Base-by-base conservation (phyloP, 73 alveolate species). In the Paramecium tetraurelia region DNA sequence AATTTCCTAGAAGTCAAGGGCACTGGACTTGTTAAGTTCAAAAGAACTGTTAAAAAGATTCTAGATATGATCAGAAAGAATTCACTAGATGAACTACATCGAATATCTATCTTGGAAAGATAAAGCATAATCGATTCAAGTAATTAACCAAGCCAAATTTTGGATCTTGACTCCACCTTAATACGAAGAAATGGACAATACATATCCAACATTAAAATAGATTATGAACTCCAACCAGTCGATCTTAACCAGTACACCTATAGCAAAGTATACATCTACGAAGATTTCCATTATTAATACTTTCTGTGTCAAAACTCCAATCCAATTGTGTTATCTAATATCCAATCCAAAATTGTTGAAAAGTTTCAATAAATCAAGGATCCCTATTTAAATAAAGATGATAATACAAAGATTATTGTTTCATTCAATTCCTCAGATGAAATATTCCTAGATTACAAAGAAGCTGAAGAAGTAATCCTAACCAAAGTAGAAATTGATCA, bases 361-460 rank as follows among this genome's bases (percentile, higher is more conserved):
- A 41, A 22, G 36, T 75, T 75, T 35, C 10, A 29, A 35, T 0
- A 20, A 29, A 35, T 41, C 57, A 38, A 16, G 6, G 68, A 36
- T 29, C 84, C 84, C 11, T 75, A 75, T 75, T 75, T 12, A 22
- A 75, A 75, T 75, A 75, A 75, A 38, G 59, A 75, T 75, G 87
- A 75, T n/a, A 38, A 38, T 41, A 75, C 38, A 5, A 75, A 75
- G 38, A 75, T 75, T 14, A 38, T 75, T 36, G 87, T 35, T 1
- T 38, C 87, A 38, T 75, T 75, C 22, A 75, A 75, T 75, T 11
- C 29, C 2, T 33, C 35, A 35, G 59, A 38, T 21, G 58, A 75
- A 41, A 35, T 41, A 1, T 44, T 75, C 2, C 58, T 38, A 6
- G 68, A 38, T 16, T 75, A 3, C 8, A 75, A 35, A 35, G 59